Evolutionary conservation across 2,329 filamentous ascomycete genomes (phyloP).

Genomic region (Pyricularia pennisetigena): DNA sequence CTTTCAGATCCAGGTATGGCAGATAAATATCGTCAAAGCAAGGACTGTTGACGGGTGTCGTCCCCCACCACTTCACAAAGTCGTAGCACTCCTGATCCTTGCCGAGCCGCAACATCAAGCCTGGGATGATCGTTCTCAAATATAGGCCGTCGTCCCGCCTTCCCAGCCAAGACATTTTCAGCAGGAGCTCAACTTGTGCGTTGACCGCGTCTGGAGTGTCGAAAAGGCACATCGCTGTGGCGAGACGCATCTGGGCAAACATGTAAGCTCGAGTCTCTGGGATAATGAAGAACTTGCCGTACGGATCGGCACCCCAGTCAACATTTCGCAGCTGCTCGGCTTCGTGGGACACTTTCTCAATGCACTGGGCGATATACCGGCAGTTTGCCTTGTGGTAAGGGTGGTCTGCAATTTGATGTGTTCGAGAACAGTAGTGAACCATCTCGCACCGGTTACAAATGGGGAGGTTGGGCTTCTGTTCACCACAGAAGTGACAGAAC

Average conservation of each 20-base stretch:
- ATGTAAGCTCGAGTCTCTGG: conserved; percentile 25
- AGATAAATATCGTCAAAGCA: conserved; percentile 22
- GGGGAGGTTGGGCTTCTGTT: conserved; percentile 10
- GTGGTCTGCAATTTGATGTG: conserved; percentile 15
- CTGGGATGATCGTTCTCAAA: conserved; percentile 8
- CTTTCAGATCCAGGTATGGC: conserved; percentile 23
- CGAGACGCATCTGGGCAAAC: conserved; percentile 17
- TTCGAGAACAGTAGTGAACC: conserved; percentile 17
- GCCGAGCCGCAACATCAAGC: conserved; percentile 19
- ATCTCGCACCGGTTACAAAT: conserved; percentile 15
- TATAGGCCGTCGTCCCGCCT: conserved; percentile 7
- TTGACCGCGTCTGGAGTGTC: conserved; percentile 11
- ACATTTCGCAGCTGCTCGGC: conserved; percentile 12
- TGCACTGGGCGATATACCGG: conserved; percentile 11
- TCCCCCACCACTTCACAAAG: conserved; percentile 36
- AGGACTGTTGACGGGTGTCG: conserved; percentile 17
- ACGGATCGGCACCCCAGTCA: conserved; percentile 4
- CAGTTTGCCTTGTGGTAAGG: conserved; percentile 16
- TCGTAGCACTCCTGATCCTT: conserved; percentile 29
- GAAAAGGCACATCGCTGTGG: conserved; percentile 18
- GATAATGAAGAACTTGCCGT: conserved; percentile 23
- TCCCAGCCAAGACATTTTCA: conserved; percentile 8
- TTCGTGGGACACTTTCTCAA: conserved; percentile 11
- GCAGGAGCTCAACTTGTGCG: conserved; percentile 1
- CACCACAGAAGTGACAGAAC: neutral